These are phyloP conservation scores for Turnera subulata DNA, from an alignment of 345 rosid species.

Conservation along the genomic window DNA sequence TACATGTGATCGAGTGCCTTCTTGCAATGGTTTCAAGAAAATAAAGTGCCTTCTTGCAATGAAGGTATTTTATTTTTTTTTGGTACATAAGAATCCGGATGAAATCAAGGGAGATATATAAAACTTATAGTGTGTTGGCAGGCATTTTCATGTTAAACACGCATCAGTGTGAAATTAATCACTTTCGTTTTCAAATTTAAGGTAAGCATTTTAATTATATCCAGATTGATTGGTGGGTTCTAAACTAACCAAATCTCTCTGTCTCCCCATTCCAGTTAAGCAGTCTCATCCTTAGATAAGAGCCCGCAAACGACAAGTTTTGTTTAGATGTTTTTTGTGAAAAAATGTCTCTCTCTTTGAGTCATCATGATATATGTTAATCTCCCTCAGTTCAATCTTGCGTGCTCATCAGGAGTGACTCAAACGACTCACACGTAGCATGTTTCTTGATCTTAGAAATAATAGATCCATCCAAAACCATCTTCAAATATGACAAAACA, in stretches of 20 bases:
- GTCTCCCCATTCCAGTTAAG: background rate
- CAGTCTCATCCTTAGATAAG: background rate
- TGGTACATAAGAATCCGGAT: too few relatives aligned
- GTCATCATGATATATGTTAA: background rate
- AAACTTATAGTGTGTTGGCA: too few relatives aligned
- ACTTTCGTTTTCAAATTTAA: too few relatives aligned
- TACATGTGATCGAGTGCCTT: too few relatives aligned
- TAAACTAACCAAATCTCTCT: background rate
- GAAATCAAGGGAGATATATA: too few relatives aligned
- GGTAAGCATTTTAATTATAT: too few relatives aligned
- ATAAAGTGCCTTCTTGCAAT: too few relatives aligned
- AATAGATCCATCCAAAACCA: slow-evolving; percentile 7
- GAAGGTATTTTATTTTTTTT: too few relatives aligned
- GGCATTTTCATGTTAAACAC: too few relatives aligned
- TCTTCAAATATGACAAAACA: background rate
- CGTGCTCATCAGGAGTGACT: slow-evolving; percentile 18
- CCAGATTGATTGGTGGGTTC: too few relatives aligned
- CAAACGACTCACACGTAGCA: slow-evolving; percentile 36
- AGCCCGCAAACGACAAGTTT: background rate
- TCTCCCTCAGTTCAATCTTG: background rate
- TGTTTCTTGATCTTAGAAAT: slow-evolving; percentile 29
- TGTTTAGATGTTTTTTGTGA: background rate
- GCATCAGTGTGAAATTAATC: too few relatives aligned
- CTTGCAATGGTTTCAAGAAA: too few relatives aligned
- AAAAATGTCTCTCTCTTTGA: background rate